A percentile compares a stretch with the other conserved stretches of the same genome.
These are phyloP conservation scores for Lecanosticta acicola DNA, from an alignment of 2,329 filamentous ascomycete genomes.

Conservation along the genomic window DNA sequence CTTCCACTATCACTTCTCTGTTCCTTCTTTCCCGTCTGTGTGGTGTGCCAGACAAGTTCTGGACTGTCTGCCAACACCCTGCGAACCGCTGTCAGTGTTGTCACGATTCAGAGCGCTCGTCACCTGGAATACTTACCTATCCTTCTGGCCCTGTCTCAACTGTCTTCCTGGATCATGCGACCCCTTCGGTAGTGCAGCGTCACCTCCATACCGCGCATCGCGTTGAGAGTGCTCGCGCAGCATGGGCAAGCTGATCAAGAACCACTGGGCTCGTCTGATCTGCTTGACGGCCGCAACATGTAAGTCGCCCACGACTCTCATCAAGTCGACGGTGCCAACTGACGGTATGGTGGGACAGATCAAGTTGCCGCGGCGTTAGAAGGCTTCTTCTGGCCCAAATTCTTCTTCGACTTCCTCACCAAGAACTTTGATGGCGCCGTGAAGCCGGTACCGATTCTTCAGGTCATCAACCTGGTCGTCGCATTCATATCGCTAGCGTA, in stretches of 20 bases:
- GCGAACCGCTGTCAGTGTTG: background rate
- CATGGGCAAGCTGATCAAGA: conserved; percentile 99
- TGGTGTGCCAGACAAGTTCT: background rate
- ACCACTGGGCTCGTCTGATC: conserved; percentile 96
- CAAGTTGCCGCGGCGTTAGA: conserved; percentile 79
- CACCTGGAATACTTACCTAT: too few species aligned
- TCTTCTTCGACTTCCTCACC: conserved; percentile 96
- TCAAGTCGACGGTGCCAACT: background rate
- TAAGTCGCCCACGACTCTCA: conserved; percentile 39
- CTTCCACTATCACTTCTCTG: conserved; percentile 16
- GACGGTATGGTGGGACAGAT: conserved; percentile 49
- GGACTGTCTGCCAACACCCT: background rate
- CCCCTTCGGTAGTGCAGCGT: background rate
- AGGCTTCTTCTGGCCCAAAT: conserved; percentile 96
- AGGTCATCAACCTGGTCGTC: conserved; percentile 82
- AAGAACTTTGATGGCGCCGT: conserved; percentile 82
- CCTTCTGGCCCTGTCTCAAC: too few species aligned
- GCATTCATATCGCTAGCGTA: conserved; percentile 73
- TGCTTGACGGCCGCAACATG: conserved; percentile 76
- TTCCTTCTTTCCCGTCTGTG: background rate
- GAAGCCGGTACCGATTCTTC: conserved; percentile 79
- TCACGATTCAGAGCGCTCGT: too few species aligned
- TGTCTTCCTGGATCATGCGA: conserved; percentile 14
- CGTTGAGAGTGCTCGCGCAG: conserved; percentile 17
- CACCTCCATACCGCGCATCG: conserved; percentile 7